A percentile compares a stretch with the other conserved stretches of the same genome.
Evolutionary conservation across 345 rosid genomes (phyloP).

Genomic region (Ceriops decandra): DNA sequence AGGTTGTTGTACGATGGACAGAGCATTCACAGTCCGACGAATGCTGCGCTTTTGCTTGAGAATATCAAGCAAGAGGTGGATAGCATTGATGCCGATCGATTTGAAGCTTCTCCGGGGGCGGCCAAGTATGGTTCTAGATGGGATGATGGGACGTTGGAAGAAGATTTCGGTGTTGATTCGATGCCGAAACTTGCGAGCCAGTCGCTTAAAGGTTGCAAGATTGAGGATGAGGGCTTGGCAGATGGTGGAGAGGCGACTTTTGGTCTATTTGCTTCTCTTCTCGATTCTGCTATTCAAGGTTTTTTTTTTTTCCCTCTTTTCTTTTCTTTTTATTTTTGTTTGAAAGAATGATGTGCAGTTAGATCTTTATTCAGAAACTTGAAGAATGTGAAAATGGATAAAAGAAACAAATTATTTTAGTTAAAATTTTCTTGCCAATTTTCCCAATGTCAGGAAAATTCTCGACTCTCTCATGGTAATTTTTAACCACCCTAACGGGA

Average conservation of each 20-base stretch:
- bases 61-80: conserved; percentile 85
- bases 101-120: conserved; percentile 39
- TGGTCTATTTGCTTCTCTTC: conserved; percentile 73
- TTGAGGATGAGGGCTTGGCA: conserved; percentile 65
- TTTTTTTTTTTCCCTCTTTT: neutral
- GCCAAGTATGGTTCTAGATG: conserved; percentile 48
- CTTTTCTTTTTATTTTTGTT: neutral
- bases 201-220: conserved; percentile 70
- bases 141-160: conserved; percentile 45
- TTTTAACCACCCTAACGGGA: no score
- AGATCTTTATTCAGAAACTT: no score
- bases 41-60: conserved; percentile 87
- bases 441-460: no score
- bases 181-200: conserved; percentile 49
- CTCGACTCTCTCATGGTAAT: no score
- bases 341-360: neutral
- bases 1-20: conserved; percentile 74
- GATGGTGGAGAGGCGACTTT: conserved; percentile 73
- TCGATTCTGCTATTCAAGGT: conserved; percentile 94
- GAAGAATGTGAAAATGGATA: no score
- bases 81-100: conserved; percentile 47
- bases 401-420: no score
- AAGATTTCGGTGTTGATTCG: conserved; percentile 39
- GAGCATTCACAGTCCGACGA: conserved; percentile 79
- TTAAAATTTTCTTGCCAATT: no score